These are phyloP conservation scores for Capsella rubella DNA, from an alignment of 441 rosid genomes.

Conservation along the genomic window DNA sequence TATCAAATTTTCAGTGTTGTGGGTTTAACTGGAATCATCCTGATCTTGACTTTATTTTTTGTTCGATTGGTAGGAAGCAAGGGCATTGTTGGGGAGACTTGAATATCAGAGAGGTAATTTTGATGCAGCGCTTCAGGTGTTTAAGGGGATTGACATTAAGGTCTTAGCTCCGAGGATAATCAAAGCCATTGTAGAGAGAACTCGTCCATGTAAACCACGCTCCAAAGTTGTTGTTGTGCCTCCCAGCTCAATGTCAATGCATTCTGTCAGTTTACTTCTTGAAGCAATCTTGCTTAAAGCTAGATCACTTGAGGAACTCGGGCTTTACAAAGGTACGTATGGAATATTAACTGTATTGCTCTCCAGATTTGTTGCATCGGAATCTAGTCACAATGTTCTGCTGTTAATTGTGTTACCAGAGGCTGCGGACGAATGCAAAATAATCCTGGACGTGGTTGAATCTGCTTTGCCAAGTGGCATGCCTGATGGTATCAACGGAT, in stretches of 20 bases:
- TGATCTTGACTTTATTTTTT: conserved; percentile 9
- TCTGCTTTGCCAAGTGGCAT: conserved; percentile 77
- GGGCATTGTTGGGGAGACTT: conserved; percentile 93
- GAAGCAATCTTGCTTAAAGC: conserved; percentile 92
- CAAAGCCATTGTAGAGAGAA: conserved; percentile 69
- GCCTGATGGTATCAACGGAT: conserved; percentile 60
- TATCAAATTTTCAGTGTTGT: background rate
- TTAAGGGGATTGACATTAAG: conserved; percentile 83
- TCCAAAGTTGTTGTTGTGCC: conserved; percentile 58
- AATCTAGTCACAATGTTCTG: background rate
- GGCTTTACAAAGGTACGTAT: conserved; percentile 59
- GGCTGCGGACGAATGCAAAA: conserved; percentile 89
- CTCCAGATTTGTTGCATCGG: background rate
- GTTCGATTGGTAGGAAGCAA: conserved; percentile 70
- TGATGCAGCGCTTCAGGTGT: conserved; percentile 97
- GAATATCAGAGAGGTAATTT: conserved; percentile 91
- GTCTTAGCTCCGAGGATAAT: conserved; percentile 72
- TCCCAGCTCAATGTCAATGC: conserved; percentile 74
- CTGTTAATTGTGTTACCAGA: conserved; percentile 54
- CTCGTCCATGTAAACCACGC: conserved; percentile 60
- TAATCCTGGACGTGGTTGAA: conserved; percentile 75
- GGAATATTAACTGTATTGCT: background rate
- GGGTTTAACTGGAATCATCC: background rate
- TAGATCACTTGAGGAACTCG: conserved; percentile 78
- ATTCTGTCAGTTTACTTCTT: conserved; percentile 84